phyloP scores from a whole-genome alignment of 179 eudicot species.

The Corrigiola litoralis region DNA sequence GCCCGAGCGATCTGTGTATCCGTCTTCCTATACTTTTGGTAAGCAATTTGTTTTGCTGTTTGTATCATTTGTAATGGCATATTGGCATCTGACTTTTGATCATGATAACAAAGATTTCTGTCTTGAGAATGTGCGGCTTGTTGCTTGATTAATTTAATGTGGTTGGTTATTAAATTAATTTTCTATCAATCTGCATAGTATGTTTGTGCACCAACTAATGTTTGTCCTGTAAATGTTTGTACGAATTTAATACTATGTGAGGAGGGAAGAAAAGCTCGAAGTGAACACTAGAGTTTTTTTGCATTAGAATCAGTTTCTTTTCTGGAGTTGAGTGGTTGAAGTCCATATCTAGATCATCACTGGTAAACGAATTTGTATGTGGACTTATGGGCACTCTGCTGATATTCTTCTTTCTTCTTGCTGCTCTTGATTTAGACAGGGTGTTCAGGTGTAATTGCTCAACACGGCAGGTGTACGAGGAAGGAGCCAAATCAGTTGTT shows the following conservation, averaged over 20 bases:
- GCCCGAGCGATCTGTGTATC: constrained; percentile 49
- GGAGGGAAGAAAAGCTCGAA: neutral
- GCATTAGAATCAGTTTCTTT: too few relatives aligned
- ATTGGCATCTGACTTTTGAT: neutral
- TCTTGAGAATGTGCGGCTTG: neutral
- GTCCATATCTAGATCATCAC: neutral
- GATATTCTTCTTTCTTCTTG: constrained; percentile 8
- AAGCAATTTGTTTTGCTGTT: constrained; percentile 15
- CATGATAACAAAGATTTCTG: neutral
- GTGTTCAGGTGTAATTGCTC: constrained; percentile 50
- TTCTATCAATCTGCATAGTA: neutral
- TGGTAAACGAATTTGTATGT: neutral
- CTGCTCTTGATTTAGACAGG: constrained; percentile 41
- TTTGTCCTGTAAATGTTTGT: too few relatives aligned
- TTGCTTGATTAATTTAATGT: neutral
- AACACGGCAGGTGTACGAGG: constrained; percentile 76
- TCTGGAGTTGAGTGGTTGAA: neutral
- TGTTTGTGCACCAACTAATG: too few relatives aligned
- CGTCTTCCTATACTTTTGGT: constrained; percentile 61
- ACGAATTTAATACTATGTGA: neutral
- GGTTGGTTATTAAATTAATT: neutral
- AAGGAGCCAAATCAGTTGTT: constrained; percentile 83
- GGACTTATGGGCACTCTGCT: constrained; percentile 1
- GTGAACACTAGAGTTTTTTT: too few relatives aligned
- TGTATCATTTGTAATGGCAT: neutral